These are phyloP conservation scores for Immersiella caudata DNA, from an alignment of 495 filamentous ascomycete species.

Conservation along the genomic window DNA sequence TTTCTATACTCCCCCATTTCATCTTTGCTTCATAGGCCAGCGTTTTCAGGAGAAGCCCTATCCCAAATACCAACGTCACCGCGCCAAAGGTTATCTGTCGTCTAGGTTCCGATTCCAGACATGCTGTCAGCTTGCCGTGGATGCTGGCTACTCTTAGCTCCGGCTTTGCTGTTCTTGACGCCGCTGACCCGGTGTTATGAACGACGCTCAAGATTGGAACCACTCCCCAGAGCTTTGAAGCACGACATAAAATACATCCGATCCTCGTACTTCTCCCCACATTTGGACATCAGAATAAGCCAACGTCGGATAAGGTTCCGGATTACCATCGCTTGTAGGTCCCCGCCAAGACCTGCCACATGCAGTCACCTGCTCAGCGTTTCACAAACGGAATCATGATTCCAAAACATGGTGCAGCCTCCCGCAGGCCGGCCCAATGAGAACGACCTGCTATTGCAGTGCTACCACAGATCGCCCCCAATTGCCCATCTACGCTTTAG, in stretches of 20 bases:
- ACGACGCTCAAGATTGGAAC: no score
- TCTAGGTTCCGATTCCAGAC: no score
- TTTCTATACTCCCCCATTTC: no score
- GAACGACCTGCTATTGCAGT: background rate
- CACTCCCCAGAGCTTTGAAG: no score
- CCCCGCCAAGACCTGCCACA: background rate
- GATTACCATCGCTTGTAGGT: background rate
- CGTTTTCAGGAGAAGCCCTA: no score
- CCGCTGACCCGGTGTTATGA: no score
- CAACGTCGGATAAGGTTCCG: background rate
- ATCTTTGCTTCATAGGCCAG: no score
- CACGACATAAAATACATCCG: background rate
- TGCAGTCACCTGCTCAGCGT: background rate
- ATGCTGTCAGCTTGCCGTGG: no score
- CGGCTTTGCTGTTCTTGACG: no score
- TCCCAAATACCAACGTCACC: no score
- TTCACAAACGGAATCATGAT: conserved; percentile 8
- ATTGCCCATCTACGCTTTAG: background rate
- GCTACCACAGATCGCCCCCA: background rate
- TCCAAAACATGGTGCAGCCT: conserved; percentile 3
- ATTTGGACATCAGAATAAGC: background rate
- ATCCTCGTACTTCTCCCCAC: background rate
- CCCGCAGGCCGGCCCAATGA: background rate
- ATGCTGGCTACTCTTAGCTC: no score
- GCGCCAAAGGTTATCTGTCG: no score